These are phyloP conservation scores for Gaeumannomyces sp. DNA, from an alignment of 2,329 filamentous ascomycete species.

Conservation along the genomic window DNA sequence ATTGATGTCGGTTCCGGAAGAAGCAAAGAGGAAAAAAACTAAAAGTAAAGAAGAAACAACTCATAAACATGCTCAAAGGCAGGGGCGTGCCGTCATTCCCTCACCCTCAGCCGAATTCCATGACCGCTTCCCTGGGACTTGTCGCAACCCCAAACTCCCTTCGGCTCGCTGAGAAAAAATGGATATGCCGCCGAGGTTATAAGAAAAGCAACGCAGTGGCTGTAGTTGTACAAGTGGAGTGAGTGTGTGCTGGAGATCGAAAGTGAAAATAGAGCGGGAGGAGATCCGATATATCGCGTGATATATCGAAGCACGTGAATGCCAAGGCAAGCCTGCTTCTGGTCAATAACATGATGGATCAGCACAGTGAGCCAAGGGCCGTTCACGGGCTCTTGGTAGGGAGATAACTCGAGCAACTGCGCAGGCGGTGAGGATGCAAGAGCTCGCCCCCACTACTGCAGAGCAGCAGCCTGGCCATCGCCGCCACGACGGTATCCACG, in stretches of 20 bases:
- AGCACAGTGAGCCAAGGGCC: background rate
- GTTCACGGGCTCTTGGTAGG: no score
- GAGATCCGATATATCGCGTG: background rate
- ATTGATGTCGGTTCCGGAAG: background rate
- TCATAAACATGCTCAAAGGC: background rate
- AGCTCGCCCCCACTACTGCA: slow-evolving; percentile 12
- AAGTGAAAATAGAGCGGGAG: background rate
- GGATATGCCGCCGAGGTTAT: background rate
- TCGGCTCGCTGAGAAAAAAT: background rate
- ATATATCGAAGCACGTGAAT: background rate
- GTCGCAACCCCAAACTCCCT: background rate
- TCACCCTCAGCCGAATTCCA: background rate
- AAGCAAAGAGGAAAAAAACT: background rate
- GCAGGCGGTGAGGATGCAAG: background rate
- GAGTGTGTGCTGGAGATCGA: background rate
- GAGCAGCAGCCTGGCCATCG: slow-evolving; percentile 15
- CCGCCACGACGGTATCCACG: slow-evolving; percentile 12
- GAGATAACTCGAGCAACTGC: background rate
- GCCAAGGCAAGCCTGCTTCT: background rate
- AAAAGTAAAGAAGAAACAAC: background rate
- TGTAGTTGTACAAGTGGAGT: background rate
- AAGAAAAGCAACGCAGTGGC: background rate
- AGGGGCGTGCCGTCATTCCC: background rate
- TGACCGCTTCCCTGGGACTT: background rate
- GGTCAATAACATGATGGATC: background rate